These are phyloP conservation scores for Spathaspora sp. DNA, from an alignment of 1,139 yeast genomes.

Conservation along the genomic window DNA sequence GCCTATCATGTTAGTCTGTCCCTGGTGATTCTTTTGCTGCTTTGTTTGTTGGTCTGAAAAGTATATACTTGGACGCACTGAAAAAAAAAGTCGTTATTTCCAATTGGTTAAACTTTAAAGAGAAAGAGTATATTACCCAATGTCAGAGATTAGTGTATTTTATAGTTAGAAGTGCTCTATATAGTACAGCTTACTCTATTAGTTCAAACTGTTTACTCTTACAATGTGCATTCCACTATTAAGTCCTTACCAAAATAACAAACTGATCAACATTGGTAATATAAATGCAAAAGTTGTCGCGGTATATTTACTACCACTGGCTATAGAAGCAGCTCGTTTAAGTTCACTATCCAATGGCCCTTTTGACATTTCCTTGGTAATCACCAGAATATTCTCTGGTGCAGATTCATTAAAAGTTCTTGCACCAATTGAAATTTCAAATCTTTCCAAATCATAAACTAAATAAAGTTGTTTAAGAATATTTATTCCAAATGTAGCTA, in stretches of 20 bases:
- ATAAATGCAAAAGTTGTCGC: neutral
- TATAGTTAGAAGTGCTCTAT: no score
- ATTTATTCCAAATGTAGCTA: constrained; percentile 20
- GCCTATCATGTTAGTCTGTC: neutral
- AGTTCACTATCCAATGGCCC: neutral
- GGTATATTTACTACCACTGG: neutral
- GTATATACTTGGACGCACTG: neutral
- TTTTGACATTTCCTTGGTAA: neutral
- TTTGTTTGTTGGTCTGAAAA: neutral
- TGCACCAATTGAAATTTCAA: neutral
- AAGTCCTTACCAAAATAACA: neutral
- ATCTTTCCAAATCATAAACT: constrained; percentile 25
- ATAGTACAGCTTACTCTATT: no score
- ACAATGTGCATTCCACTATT: neutral
- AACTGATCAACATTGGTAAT: neutral
- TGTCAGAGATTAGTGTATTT: no score
- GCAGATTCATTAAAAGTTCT: neutral
- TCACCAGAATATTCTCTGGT: neutral
- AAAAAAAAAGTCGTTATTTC: neutral
- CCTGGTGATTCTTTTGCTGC: neutral
- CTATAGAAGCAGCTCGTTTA: neutral
- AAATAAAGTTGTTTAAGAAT: constrained; percentile 27
- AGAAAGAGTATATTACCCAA: neutral
- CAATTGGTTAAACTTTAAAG: neutral
- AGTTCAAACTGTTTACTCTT: no score